phyloP scores from a whole-genome alignment of 2,329 filamentous ascomycete genomes.

The Colletotrichum sp. region DNA sequence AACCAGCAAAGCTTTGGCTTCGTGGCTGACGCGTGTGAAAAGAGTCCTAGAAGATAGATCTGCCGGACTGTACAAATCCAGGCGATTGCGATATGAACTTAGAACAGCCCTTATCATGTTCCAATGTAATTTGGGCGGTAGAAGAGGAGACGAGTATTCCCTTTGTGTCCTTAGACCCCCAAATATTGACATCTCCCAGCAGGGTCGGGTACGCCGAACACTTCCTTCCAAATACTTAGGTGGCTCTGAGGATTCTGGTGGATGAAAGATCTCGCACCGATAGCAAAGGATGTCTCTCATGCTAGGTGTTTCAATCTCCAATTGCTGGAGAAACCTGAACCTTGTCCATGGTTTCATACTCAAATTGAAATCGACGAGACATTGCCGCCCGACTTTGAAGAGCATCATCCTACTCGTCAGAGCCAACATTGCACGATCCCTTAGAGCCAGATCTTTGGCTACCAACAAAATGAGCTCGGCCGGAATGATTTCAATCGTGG shows the following conservation, averaged over 20 bases:
- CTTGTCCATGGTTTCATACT: too few species aligned
- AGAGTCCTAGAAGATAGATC: rapidly evolving
- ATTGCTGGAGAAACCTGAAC: background rate
- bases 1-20: rapidly evolving
- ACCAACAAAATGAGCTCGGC: background rate
- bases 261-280: background rate
- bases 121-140: background rate
- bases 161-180: too few species aligned
- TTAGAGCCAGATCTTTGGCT: rapidly evolving
- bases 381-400: rapidly evolving
- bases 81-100: rapidly evolving
- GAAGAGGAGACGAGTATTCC: background rate
- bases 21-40: rapidly evolving
- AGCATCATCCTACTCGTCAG: background rate
- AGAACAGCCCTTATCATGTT: rapidly evolving
- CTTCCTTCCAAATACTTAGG: rapidly evolving
- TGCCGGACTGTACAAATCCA: rapidly evolving
- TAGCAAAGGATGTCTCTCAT: background rate
- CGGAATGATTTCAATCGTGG: background rate
- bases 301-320: rapidly evolving
- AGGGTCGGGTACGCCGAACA: rapidly evolving
- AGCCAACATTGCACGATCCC: rapidly evolving
- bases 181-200: too few species aligned
- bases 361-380: too few species aligned
- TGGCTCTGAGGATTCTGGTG: background rate